Evolutionary conservation across 495 filamentous ascomycete species (phyloP), one percentile per base, ranked within the genome.

Genomic region (Penicillium mononematosum): DNA sequence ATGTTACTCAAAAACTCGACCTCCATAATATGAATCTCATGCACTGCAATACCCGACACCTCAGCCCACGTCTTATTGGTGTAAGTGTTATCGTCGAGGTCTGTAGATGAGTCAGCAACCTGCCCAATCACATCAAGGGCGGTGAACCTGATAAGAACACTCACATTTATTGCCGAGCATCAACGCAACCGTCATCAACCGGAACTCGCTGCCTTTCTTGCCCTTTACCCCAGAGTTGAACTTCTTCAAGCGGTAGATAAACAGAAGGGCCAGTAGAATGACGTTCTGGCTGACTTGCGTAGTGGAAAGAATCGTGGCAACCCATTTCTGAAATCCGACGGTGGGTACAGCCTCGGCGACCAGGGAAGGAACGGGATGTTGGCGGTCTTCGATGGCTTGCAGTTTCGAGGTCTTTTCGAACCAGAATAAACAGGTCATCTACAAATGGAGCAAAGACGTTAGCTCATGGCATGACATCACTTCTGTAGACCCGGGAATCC

Each of bases 11-110:
- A 79, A 65, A 99, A 99, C 70, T 99, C 95, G 0, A 99, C 95
- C 69, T 99, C 95, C 95, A 99, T 99, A 39, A 97, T 85, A 67
- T 99, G 95, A 42, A 99, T 96, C 72, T 99, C 95, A 51, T 85
- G 85, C 12, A 98, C 95, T 4, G 89, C 88, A 56, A 99, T 96
- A 17, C 90, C 88, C 24, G 95, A 97, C 43, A 99, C 95, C 63
- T 99, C 95, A 14, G 95, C 94, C 95, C 95, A 99, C 2, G 95
- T 98, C 78, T 98, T 96, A 78, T 99, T 99, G 50, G 95, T 98
- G 73, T 98, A 99, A 2, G 95, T 98, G 70, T 98, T 99, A 66
- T 99, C 95, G 68, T 99, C 95, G 60, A 99, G 76, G 66, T 96
- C 88, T 92, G 58, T 11, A 43, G 50, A 44, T 55, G 44, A 57